Evolutionary conservation across 768 basidiomycete species (phyloP).

Genomic region (Chlorophyllum brunneum): DNA sequence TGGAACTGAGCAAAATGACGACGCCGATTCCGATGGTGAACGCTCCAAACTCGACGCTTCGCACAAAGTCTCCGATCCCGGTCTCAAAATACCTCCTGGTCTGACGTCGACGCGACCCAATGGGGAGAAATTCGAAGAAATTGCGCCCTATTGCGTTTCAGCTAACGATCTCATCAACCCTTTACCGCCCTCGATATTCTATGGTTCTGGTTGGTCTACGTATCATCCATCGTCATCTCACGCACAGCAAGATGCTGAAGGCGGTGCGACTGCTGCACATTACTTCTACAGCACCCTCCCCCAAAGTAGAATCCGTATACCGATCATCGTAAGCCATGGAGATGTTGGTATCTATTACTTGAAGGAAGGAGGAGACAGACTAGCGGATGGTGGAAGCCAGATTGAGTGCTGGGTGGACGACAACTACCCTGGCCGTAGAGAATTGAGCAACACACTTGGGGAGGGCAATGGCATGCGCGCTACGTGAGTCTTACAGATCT

Average conservation of each 20-base stretch:
- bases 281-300: constrained; percentile 94
- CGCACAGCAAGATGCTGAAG: constrained; percentile 11
- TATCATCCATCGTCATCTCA: constrained; percentile 55
- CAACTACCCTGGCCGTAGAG: constrained; percentile 74
- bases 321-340: constrained; percentile 80
- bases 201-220: constrained; percentile 87
- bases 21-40: constrained; percentile 28
- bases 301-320: constrained; percentile 77
- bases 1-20: constrained; percentile 26
- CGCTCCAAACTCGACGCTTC: constrained; percentile 20
- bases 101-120: constrained; percentile 66
- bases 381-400: constrained; percentile 50
- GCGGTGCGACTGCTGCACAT: constrained; percentile 53
- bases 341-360: constrained; percentile 92
- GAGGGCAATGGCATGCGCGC: constrained; percentile 22
- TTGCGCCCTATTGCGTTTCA: constrained; percentile 87
- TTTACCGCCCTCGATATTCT: constrained; percentile 89
- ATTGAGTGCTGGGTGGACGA: constrained; percentile 98
- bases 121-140: constrained; percentile 68
- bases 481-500: constrained; percentile 46
- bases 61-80: constrained; percentile 7
- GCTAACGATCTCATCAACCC: constrained; percentile 99
- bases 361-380: constrained; percentile 65
- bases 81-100: constrained; percentile 61
- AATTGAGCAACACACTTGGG: constrained; percentile 63